Conservation (phyloP, 257 asterid species). For the Salvia rosmarinus region DNA sequence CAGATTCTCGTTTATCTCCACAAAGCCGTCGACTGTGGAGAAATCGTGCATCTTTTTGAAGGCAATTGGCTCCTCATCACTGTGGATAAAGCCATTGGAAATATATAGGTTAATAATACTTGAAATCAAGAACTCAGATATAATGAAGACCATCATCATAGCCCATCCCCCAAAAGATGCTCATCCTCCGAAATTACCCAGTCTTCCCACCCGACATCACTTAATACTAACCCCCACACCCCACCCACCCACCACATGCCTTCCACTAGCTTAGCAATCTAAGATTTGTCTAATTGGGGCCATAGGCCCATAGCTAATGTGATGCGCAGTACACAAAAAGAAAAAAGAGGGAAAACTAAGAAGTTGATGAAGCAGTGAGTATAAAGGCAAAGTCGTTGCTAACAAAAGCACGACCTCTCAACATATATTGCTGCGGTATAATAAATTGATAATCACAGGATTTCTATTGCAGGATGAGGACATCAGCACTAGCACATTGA, state of each 20-base stretch:
- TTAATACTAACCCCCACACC: not conserved
- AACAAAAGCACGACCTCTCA: not conserved
- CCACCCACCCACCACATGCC: not conserved
- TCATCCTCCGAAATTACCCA: not conserved
- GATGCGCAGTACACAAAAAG: not conserved
- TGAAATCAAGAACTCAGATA: not conserved
- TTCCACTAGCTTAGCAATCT: not conserved
- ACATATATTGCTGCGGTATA: not conserved
- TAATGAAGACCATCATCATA: not conserved
- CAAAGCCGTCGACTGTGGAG: slow-evolving; percentile 82
- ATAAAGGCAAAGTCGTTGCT: not conserved
- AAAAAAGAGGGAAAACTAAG: not conserved
- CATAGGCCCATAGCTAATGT: not conserved
- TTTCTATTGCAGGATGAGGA: not conserved
- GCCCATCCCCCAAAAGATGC: not conserved
- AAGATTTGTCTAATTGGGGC: not conserved
- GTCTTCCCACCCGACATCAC: not conserved
- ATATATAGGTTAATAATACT: too few species aligned
- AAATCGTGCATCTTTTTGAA: slow-evolving; percentile 80
- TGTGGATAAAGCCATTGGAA: slow-evolving; percentile 35
- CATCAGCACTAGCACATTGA: not conserved
- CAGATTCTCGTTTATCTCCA: slow-evolving; percentile 74
- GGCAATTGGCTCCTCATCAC: slow-evolving; percentile 79
- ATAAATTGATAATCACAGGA: not conserved
- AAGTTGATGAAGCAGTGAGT: not conserved